A percentile compares a stretch with the other conserved stretches of the same genome.
Evolutionary conservation across 2,329 filamentous ascomycete species (phyloP).

Genomic region (Proliferodiscus dingleyae): DNA sequence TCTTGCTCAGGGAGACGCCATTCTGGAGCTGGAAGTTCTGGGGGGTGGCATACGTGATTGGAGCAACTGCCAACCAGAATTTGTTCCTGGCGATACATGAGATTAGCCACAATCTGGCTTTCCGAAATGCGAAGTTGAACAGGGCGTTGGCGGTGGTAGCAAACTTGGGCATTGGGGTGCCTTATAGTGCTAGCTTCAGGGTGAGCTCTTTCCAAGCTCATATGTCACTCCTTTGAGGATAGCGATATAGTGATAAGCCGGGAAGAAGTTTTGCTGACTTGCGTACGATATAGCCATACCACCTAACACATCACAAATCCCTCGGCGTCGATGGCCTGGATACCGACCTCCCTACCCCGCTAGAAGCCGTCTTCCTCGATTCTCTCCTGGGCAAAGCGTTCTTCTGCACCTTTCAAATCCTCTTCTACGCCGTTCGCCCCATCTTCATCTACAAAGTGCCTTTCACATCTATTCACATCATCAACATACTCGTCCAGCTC

Average conservation of each 20-base stretch:
- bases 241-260: no score
- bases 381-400: constrained; percentile 95
- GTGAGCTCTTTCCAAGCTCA: constrained; percentile 42
- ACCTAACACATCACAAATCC: constrained; percentile 98
- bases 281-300: constrained; percentile 66
- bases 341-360: constrained; percentile 85
- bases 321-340: constrained; percentile 94
- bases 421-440: constrained; percentile 95
- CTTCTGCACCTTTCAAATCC: constrained; percentile 98
- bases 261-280: constrained; percentile 19
- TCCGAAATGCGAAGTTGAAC: constrained; percentile 75
- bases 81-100: constrained; percentile 98
- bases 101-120: constrained; percentile 96
- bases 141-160: constrained; percentile 85
- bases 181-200: constrained; percentile 93
- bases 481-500: constrained; percentile 76
- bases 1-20: constrained; percentile 67
- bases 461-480: constrained; percentile 75
- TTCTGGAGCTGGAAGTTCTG: constrained; percentile 83
- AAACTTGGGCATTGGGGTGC: constrained; percentile 91
- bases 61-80: constrained; percentile 96
- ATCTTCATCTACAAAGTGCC: constrained; percentile 91
- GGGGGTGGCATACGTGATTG: constrained; percentile 81
- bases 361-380: constrained; percentile 91
- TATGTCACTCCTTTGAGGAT: no score